Percentiles rank a stretch among this genome's conserved stretches.
These are phyloP conservation scores for Beauveria pseudobassiana DNA, from an alignment of 2,329 filamentous ascomycete genomes.

Conservation along the genomic window DNA sequence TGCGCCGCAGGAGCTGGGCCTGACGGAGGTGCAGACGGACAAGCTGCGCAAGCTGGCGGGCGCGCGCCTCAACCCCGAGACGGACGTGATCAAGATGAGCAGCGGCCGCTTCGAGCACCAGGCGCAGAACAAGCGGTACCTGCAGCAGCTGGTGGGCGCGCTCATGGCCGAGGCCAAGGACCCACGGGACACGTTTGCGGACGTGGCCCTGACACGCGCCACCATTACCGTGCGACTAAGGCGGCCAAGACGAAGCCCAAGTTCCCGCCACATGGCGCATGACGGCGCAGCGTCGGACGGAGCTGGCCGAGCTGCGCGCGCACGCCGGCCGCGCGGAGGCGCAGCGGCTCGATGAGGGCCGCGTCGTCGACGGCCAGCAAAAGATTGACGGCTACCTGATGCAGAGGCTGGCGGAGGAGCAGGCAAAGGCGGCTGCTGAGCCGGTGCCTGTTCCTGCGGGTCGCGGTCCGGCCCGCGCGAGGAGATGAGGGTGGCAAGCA, in stretches of 20 bases:
- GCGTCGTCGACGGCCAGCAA: slow-evolving; percentile 50
- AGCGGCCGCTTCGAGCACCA: slow-evolving; percentile 82
- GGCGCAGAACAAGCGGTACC: slow-evolving; percentile 94
- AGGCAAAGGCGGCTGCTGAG: slow-evolving; percentile 21
- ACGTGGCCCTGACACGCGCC: slow-evolving; percentile 82
- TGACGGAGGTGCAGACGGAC: slow-evolving; percentile 58
- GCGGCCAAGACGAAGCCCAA: slow-evolving; percentile 50
- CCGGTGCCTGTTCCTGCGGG: background rate
- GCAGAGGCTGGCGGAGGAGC: slow-evolving; percentile 26
- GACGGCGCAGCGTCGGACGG: slow-evolving; percentile 57
- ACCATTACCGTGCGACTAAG: slow-evolving; percentile 55
- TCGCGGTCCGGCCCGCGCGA: background rate
- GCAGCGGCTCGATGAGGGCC: slow-evolving; percentile 42
- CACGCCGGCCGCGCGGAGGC: slow-evolving; percentile 47
- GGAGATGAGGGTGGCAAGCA: background rate
- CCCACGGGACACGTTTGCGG: slow-evolving; percentile 71
- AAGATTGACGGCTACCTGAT: slow-evolving; percentile 34
- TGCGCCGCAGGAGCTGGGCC: slow-evolving; percentile 61
- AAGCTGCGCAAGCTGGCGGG: slow-evolving; percentile 89
- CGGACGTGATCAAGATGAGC: slow-evolving; percentile 77
- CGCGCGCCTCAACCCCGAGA: slow-evolving; percentile 78
- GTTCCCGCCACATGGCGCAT: slow-evolving; percentile 79
- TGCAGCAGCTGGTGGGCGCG: slow-evolving; percentile 68
- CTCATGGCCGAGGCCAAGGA: slow-evolving; percentile 74
- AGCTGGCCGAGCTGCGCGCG: slow-evolving; percentile 56